Conservation (phyloP, 805 yeast species). For the Myxozyma sirexii region DNA sequence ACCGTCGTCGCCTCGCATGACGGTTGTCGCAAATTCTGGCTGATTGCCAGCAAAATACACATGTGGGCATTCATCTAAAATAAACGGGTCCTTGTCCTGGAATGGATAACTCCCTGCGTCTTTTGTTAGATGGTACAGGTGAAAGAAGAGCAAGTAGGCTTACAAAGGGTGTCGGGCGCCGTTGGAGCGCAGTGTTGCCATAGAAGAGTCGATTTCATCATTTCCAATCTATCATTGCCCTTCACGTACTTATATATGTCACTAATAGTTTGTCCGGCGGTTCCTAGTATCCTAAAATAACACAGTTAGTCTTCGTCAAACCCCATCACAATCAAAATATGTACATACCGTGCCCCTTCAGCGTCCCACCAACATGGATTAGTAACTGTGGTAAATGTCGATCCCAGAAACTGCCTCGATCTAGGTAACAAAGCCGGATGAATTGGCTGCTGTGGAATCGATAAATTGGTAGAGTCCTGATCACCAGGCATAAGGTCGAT, state of each 20-base stretch:
- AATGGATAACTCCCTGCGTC: constrained; percentile 71
- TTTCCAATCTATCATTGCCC: constrained; percentile 49
- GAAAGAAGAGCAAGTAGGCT: too few species aligned
- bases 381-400: constrained; percentile 52
- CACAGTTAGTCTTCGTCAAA: background rate
- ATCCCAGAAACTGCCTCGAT: constrained; percentile 48
- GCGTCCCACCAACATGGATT: constrained; percentile 77
- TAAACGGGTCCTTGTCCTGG: constrained; percentile 74
- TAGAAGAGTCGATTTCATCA: constrained; percentile 66
- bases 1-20: constrained; percentile 45
- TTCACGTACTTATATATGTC: constrained; percentile 74
- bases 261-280: constrained; percentile 81
- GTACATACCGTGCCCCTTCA: constrained; percentile 47
- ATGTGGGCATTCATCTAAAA: constrained; percentile 76
- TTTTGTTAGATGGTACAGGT: too few species aligned
- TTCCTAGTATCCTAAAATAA: constrained; percentile 56
- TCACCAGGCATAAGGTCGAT: constrained; percentile 83
- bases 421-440: constrained; percentile 70
- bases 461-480: constrained; percentile 78
- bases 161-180: constrained; percentile 89
- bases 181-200: constrained; percentile 94
- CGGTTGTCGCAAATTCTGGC: constrained; percentile 56
- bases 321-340: background rate
- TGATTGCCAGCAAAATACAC: constrained; percentile 88
- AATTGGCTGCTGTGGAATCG: constrained; percentile 89